Evolutionary conservation across 495 filamentous ascomycete genomes (phyloP), one percentile per base, ranked within the genome.

Genomic region (Elaphomyces granulatus): DNA sequence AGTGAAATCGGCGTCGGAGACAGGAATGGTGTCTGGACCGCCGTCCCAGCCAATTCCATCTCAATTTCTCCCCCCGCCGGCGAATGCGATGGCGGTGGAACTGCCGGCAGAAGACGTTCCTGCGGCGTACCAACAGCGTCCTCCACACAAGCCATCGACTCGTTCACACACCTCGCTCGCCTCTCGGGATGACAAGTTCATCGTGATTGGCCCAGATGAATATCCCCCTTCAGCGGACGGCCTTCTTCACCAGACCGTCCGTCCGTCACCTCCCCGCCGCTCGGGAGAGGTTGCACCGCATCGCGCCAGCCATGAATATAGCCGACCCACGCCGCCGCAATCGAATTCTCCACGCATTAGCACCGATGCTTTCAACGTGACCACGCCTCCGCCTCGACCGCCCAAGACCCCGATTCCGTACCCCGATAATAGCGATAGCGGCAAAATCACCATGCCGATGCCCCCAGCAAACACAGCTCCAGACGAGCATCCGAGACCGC

Each of bases 391-490:
- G 23, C 87, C 87, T 0, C 50, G 88, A 16, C 86, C 86, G 8
- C 83, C 86, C 8, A 90, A 90, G 58, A 93, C 82, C 0, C 85
- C 85, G 1, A 73, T 90, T 9, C 74, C 68, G 1, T 78, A 67
- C 36, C 63, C 63, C 2, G 52, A 59, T 26, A 41, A 58, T 34
- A 43, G 55, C 30, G 51, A 48, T 42, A 49, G 50, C 40, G 44
- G 51, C 43, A 36, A 41, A 31, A 47, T 53, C 3, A 53, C 52
- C 38, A 55, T 63, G 15, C 46, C 54, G 8, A 62, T 59, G 60
- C 59, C 55, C 20, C 38, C 50, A 23, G 52, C 47, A 20, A 42
- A 28, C 12, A 6, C 42, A 1, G 30, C 40, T 33, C 42, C 49
- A 16, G 47, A 48, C 30, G 55, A 51, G 31, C 58, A 58, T 40